Evolutionary conservation across 2,329 filamentous ascomycete species (phyloP).

Genomic region (Zymoseptoria passerinii): DNA sequence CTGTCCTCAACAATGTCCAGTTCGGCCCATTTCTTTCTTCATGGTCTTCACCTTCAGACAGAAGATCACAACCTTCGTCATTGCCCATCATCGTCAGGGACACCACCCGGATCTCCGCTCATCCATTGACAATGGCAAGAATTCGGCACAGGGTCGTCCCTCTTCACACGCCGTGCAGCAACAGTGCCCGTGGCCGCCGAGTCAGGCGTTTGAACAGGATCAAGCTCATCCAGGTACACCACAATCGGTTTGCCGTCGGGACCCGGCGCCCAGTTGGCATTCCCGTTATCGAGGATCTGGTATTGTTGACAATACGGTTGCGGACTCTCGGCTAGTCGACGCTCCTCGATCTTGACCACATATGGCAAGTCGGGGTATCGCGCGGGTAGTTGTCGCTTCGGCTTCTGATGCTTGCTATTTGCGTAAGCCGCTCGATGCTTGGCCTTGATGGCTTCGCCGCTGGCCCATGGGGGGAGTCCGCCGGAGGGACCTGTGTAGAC

Average conservation of each 20-base stretch:
- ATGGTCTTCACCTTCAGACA: too few species aligned
- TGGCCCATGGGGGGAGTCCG: conserved; percentile 6
- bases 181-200: conserved; percentile 8
- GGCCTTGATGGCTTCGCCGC: background rate
- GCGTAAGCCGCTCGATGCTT: background rate
- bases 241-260: conserved; percentile 30
- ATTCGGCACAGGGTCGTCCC: conserved; percentile 15
- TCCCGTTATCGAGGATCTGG: conserved; percentile 47
- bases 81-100: background rate
- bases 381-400: conserved; percentile 7
- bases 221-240: conserved; percentile 34
- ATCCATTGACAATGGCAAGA: conserved; percentile 33
- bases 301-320: conserved; percentile 59
- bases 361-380: conserved; percentile 36
- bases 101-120: conserved; percentile 11
- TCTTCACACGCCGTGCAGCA: conserved; percentile 6
- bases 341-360: conserved; percentile 58
- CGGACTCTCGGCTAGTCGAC: conserved; percentile 38
- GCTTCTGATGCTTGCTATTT: background rate
- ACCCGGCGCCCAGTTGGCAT: conserved; percentile 32
- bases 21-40: too few species aligned
- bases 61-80: background rate
- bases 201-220: conserved; percentile 28
- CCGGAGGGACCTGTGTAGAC: conserved; percentile 15
- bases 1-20: too few species aligned